Conservation (phyloP, 768 basidiomycete genomes). For the Kwoniella sp. region DNA sequence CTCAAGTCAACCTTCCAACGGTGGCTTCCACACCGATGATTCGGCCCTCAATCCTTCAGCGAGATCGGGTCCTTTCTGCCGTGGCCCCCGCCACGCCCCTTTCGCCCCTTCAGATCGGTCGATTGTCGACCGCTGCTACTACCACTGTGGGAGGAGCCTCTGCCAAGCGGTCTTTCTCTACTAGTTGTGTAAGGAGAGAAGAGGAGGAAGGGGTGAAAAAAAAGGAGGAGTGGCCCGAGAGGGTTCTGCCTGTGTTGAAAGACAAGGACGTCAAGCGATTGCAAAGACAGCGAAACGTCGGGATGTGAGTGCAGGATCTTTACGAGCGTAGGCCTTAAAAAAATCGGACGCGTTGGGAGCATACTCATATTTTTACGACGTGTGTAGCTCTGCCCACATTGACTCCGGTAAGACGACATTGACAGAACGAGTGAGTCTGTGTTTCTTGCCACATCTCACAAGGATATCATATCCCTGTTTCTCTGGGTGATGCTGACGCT, state of each 20-base stretch:
- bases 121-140: not conserved
- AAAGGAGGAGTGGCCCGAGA: constrained; percentile 50
- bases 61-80: constrained; percentile 21
- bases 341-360: no score
- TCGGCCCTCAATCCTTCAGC: constrained; percentile 12
- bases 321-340: no score
- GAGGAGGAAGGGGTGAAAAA: constrained; percentile 23
- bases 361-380: not conserved
- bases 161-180: constrained; percentile 23
- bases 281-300: constrained; percentile 84
- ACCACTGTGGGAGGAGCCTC: not conserved
- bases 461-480: no score
- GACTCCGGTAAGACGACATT: constrained; percentile 96
- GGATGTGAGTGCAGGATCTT: constrained; percentile 60
- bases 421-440: constrained; percentile 70
- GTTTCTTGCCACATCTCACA: no score
- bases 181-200: constrained; percentile 34
- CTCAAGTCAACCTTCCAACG: not conserved
- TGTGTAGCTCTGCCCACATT: constrained; percentile 50
- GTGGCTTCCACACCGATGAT: constrained; percentile 6
- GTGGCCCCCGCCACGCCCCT: not conserved
- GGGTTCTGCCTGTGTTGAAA: constrained; percentile 57
- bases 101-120: not conserved
- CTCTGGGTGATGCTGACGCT: not conserved
- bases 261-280: constrained; percentile 70